Evolutionary conservation across 169 alveolate species (phyloP).

Genomic region (Perkinsus olseni): DNA sequence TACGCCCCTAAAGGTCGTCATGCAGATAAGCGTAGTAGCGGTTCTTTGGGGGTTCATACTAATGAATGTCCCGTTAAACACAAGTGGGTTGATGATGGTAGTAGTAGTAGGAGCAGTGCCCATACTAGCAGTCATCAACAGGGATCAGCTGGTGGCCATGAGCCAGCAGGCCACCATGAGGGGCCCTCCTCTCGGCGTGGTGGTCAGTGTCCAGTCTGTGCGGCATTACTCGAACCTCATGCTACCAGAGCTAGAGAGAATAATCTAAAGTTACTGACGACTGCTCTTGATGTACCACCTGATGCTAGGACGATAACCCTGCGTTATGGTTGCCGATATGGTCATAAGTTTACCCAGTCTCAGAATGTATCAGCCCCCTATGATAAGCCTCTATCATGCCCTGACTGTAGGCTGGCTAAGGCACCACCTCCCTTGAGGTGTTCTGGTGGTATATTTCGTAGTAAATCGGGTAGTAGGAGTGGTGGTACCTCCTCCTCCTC

Average conservation of each 20-base stretch:
- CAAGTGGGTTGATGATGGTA: not conserved
- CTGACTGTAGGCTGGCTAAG: not conserved
- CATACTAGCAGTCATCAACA: not conserved
- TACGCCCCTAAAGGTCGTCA: not conserved
- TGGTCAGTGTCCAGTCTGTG: not conserved
- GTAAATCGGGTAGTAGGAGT: not conserved
- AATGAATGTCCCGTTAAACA: not conserved
- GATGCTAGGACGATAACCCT: not conserved
- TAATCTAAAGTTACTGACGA: not conserved
- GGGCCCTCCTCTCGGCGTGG: not conserved
- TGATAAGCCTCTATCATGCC: not conserved
- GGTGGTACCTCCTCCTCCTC: not conserved
- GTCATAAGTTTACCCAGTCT: not conserved
- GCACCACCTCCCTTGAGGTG: not conserved
- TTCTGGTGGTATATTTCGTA: too few relatives aligned
- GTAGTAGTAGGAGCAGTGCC: not conserved
- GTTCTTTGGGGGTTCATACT: not conserved
- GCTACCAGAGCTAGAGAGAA: not conserved
- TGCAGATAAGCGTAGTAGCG: not conserved
- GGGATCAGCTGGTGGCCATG: too few relatives aligned
- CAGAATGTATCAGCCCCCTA: not conserved
- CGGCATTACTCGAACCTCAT: not conserved
- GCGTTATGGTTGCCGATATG: not conserved
- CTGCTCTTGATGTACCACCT: not conserved
- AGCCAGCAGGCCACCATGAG: too few relatives aligned